Evolutionary conservation across 192 early-diverging fungal species (phyloP).

Genomic region (Podila minutissima): DNA sequence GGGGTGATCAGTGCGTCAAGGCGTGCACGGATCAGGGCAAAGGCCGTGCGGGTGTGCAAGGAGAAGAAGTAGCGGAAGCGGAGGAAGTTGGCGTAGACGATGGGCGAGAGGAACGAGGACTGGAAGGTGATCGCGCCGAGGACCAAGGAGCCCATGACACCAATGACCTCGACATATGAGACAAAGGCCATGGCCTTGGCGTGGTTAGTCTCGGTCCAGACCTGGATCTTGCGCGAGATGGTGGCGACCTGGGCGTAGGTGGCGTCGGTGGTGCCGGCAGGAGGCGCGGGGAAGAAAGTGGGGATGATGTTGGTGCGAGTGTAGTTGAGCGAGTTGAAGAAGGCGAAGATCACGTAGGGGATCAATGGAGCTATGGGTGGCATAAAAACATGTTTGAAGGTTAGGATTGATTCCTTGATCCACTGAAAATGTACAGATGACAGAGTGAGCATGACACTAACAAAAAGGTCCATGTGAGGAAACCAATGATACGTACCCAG

Average conservation of each 20-base stretch:
- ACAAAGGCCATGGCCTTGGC: slow-evolving; percentile 68
- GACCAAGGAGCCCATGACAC: slow-evolving; percentile 71
- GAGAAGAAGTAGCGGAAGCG: slow-evolving; percentile 77
- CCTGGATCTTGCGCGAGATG: slow-evolving; percentile 60
- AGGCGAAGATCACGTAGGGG: slow-evolving; percentile 77
- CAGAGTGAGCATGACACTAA: too few relatives aligned
- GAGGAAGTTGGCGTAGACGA: slow-evolving; percentile 78
- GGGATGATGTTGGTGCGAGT: slow-evolving; percentile 73
- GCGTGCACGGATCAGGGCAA: slow-evolving; percentile 41
- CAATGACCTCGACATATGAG: slow-evolving; percentile 74
- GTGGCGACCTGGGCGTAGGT: slow-evolving; percentile 45
- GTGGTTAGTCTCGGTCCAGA: slow-evolving; percentile 70
- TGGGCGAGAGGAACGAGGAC: slow-evolving; percentile 59
- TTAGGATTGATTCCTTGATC: neutral
- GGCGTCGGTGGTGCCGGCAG: slow-evolving; percentile 15
- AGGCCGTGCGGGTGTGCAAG: slow-evolving; percentile 57
- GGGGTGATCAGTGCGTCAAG: slow-evolving; percentile 51
- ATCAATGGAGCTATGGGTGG: slow-evolving; percentile 70
- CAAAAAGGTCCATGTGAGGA: neutral
- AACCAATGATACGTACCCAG: slow-evolving; percentile 55
- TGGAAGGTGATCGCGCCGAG: slow-evolving; percentile 61
- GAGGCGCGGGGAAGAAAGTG: slow-evolving; percentile 61
- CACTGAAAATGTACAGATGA: too few relatives aligned
- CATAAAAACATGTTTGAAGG: neutral
- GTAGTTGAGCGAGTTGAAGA: slow-evolving; percentile 81